A percentile compares a stretch with the other conserved stretches of the same genome.
Conservation (phyloP, 306 rosid species). For the Gastrolobium bilobum region DNA sequence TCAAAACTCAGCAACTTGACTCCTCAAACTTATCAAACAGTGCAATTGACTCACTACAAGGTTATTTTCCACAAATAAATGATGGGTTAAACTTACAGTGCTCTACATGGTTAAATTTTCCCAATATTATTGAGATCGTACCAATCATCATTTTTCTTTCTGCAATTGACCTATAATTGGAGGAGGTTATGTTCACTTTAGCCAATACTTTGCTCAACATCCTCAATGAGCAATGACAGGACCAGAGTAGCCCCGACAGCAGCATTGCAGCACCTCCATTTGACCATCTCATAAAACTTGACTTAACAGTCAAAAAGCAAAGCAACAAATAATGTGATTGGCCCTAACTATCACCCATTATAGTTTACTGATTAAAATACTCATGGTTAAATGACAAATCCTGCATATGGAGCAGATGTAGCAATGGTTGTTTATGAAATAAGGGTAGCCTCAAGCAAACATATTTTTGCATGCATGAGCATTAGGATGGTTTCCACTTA, state of each 20-base stretch:
- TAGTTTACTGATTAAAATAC: conserved; percentile 37
- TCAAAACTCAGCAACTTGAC: conserved; percentile 7
- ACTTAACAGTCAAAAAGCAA: conserved; percentile 30
- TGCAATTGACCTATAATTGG: conserved; percentile 24
- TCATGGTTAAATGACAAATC: conserved; percentile 23
- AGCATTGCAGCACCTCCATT: background rate
- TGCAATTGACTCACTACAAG: background rate
- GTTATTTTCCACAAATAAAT: background rate
- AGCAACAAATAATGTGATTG: background rate
- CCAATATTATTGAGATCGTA: background rate
- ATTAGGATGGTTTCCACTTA: conserved; percentile 54
- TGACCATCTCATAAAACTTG: conserved; percentile 7
- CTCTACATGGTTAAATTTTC: too few species aligned
- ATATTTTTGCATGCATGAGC: conserved; percentile 31
- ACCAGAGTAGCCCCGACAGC: conserved; percentile 11
- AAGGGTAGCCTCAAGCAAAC: conserved; percentile 13
- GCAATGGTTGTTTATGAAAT: conserved; percentile 23
- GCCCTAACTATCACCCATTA: conserved; percentile 20
- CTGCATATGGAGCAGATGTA: conserved; percentile 37
- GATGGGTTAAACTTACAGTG: background rate
- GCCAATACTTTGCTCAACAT: conserved; percentile 20
- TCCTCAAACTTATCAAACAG: background rate
- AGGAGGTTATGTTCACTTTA: conserved; percentile 15
- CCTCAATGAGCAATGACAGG: conserved; percentile 25
- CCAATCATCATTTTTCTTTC: conserved; percentile 12